These are phyloP conservation scores for Westerdykella aurantiaca DNA, from an alignment of 2,329 filamentous ascomycete genomes.

Conservation along the genomic window DNA sequence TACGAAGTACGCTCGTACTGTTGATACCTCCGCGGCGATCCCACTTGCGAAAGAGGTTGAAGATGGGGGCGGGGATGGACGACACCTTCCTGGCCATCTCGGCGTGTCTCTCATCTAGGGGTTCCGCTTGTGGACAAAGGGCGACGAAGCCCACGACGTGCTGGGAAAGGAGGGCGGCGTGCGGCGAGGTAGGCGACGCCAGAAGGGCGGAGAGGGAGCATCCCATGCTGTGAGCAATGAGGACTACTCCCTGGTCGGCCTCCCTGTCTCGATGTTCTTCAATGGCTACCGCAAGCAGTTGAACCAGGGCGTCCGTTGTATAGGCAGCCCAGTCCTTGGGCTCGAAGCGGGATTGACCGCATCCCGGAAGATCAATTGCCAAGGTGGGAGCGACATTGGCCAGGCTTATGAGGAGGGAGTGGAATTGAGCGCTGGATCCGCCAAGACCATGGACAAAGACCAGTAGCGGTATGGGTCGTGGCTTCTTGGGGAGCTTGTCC, in stretches of 20 bases:
- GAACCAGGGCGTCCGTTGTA: slow-evolving; percentile 65
- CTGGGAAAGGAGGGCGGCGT: slow-evolving; percentile 51
- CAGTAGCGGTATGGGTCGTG: slow-evolving; percentile 70
- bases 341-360: slow-evolving; percentile 71
- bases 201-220: slow-evolving; percentile 70
- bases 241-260: slow-evolving; percentile 63
- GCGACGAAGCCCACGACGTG: slow-evolving; percentile 71
- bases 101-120: slow-evolving; percentile 52
- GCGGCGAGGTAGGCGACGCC: slow-evolving; percentile 54
- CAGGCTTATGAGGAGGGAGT: slow-evolving; percentile 72
- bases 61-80: slow-evolving; percentile 64
- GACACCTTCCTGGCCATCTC: slow-evolving; percentile 53
- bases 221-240: slow-evolving; percentile 89
- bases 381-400: slow-evolving; percentile 78
- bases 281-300: slow-evolving; percentile 70
- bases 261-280: slow-evolving; percentile 63
- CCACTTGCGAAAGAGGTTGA: slow-evolving; percentile 70
- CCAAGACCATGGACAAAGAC: slow-evolving; percentile 92
- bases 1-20: slow-evolving; percentile 72
- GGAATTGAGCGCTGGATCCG: slow-evolving; percentile 86
- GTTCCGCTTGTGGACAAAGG: slow-evolving; percentile 70
- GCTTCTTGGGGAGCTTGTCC: slow-evolving; percentile 69
- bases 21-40: slow-evolving; percentile 72
- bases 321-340: slow-evolving; percentile 73
- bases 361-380: slow-evolving; percentile 85